phyloP scores from a whole-genome alignment of 2,329 filamentous ascomycete species.

The Fusarium liriodendri region DNA sequence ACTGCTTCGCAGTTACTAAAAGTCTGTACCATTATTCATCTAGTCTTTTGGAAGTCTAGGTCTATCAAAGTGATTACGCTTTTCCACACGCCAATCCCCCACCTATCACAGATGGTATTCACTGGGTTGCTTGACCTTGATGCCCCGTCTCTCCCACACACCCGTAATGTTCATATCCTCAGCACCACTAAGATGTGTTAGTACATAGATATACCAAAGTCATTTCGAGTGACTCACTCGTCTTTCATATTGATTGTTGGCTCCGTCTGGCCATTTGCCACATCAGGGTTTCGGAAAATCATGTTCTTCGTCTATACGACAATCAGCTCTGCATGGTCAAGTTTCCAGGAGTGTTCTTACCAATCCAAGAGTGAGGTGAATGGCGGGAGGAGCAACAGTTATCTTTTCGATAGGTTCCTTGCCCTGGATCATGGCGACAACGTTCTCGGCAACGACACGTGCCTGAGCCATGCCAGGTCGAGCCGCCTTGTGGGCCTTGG shows the following conservation, averaged over 20 bases:
- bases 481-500: conserved; percentile 41
- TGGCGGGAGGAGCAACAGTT: conserved; percentile 32
- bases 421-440: conserved; percentile 35
- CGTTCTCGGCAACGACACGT: conserved; percentile 36
- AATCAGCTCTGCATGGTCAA: not conserved
- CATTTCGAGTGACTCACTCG: conserved; percentile 11
- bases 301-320: conserved; percentile 35
- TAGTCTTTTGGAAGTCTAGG: not conserved
- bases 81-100: not conserved
- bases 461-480: conserved; percentile 37
- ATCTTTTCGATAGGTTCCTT: conserved; percentile 19
- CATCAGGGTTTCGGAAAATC: conserved; percentile 40
- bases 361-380: conserved; percentile 39
- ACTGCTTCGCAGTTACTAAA: not conserved
- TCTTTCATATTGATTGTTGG: conserved; percentile 36
- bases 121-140: conserved; percentile 26
- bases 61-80: not conserved
- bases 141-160: conserved; percentile 40
- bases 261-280: conserved; percentile 28
- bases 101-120: conserved; percentile 37
- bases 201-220: fast-evolving
- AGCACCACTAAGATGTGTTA: conserved; percentile 11
- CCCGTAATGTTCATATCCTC: conserved; percentile 37
- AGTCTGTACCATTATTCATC: not conserved
- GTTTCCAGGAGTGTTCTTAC: not conserved